Conservation (phyloP, 2,329 filamentous ascomycete genomes). For the Sporothrix inflata region DNA sequence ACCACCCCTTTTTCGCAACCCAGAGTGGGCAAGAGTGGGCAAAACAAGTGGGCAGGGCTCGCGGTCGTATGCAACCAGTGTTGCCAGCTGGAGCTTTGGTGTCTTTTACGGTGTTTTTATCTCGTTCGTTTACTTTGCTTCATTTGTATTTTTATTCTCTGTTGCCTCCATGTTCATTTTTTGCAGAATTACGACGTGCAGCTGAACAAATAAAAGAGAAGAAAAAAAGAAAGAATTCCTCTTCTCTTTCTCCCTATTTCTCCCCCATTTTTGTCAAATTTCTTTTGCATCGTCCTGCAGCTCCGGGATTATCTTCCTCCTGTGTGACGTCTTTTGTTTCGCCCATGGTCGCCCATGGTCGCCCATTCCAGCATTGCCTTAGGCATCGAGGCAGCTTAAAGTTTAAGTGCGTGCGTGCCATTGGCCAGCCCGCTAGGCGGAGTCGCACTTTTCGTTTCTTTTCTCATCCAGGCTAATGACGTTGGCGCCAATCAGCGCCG, state of each 20-base stretch:
- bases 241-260: background rate
- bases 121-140: background rate
- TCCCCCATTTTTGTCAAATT: background rate
- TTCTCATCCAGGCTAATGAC: conserved; percentile 24
- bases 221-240: too few species aligned
- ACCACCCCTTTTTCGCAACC: conserved; percentile 4
- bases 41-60: conserved; percentile 21
- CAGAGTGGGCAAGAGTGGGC: background rate
- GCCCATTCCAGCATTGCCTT: background rate
- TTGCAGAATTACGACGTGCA: background rate
- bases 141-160: background rate
- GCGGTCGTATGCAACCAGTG: conserved; percentile 10
- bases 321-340: conserved; percentile 19
- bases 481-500: conserved; percentile 26
- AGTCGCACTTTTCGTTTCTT: background rate
- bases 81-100: background rate
- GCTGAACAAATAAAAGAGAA: too few species aligned
- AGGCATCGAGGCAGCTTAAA: conserved; percentile 13
- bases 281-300: conserved; percentile 5
- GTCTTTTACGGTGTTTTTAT: background rate
- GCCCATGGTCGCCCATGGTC: too few species aligned
- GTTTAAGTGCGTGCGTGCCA: background rate
- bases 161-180: too few species aligned
- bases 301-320: conserved; percentile 12
- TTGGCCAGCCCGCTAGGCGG: background rate